Percentiles rank a stretch among this genome's conserved stretches.
Conservation (phyloP, 768 basidiomycete genomes). For the Boletus insuetus region DNA sequence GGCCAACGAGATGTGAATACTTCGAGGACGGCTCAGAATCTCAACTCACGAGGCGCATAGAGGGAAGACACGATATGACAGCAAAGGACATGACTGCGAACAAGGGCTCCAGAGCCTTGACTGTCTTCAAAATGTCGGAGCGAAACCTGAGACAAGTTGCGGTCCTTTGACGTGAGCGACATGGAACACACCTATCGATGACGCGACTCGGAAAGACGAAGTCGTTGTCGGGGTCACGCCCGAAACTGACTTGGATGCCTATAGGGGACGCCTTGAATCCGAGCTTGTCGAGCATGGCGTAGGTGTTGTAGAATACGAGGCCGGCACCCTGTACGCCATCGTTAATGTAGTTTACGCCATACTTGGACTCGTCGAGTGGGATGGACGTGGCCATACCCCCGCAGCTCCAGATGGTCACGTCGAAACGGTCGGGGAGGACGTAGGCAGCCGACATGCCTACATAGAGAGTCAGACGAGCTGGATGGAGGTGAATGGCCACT, state of each 20-base stretch:
- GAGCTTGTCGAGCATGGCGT: not conserved
- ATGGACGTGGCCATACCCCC: not conserved
- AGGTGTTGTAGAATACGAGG: not conserved
- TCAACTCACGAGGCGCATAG: slow-evolving; percentile 2
- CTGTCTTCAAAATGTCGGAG: slow-evolving; percentile 2
- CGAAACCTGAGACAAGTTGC: not conserved
- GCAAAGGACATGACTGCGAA: not conserved
- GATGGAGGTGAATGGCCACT: not conserved
- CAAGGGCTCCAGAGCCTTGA: slow-evolving; percentile 3
- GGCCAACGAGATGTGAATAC: not conserved
- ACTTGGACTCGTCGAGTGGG: not conserved
- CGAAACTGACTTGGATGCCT: not conserved
- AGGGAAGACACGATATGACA: not conserved
- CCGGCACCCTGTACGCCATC: not conserved
- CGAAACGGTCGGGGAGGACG: not conserved
- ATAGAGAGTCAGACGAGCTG: not conserved
- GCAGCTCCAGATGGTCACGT: not conserved
- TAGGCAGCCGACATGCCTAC: not conserved
- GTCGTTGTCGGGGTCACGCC: not conserved
- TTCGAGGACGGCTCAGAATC: not conserved
- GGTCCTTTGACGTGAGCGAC: not conserved
- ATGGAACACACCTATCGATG: not conserved
- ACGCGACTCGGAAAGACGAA: not conserved
- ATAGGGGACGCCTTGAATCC: not conserved
- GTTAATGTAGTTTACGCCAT: not conserved